A percentile compares a stretch with the other conserved stretches of the same genome.
These are phyloP conservation scores for Chaetomium tenue DNA, from an alignment of 495 filamentous ascomycete genomes.

Conservation along the genomic window DNA sequence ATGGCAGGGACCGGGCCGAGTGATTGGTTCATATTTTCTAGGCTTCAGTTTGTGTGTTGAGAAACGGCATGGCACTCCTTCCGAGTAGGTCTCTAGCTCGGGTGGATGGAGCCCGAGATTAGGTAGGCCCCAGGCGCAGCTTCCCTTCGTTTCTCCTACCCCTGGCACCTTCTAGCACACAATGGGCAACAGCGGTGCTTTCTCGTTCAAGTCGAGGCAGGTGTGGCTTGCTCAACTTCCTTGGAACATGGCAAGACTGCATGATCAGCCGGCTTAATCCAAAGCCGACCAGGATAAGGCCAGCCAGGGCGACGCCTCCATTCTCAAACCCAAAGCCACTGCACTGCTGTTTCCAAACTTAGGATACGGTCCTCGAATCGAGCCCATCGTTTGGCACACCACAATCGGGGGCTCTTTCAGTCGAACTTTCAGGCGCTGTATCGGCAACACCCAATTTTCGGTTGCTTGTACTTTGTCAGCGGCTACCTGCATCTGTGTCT, in stretches of 20 bases:
- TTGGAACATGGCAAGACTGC: background rate
- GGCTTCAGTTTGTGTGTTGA: background rate
- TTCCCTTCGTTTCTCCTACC: constrained; percentile 5
- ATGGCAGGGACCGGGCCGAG: constrained; percentile 7
- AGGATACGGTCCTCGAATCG: no score
- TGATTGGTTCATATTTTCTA: background rate
- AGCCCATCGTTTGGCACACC: background rate
- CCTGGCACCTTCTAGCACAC: background rate
- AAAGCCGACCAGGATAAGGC: background rate
- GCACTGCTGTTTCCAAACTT: no score
- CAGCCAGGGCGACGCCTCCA: background rate
- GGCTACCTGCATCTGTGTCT: constrained; percentile 15
- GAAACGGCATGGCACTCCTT: background rate
- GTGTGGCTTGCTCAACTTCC: background rate
- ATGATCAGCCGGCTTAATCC: background rate
- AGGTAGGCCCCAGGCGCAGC: background rate
- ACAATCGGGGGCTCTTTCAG: no score
- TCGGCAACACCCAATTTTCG: constrained; percentile 1
- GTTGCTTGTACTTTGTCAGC: background rate
- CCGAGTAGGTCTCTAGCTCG: background rate
- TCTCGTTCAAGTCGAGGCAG: background rate
- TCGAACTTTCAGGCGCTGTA: background rate
- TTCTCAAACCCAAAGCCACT: background rate
- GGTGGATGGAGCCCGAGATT: no score
- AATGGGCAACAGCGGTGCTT: background rate